Evolutionary conservation across 768 basidiomycete genomes (phyloP), one percentile per base, ranked within the genome.

Genomic region (Coprinopsis strossmayeri): DNA sequence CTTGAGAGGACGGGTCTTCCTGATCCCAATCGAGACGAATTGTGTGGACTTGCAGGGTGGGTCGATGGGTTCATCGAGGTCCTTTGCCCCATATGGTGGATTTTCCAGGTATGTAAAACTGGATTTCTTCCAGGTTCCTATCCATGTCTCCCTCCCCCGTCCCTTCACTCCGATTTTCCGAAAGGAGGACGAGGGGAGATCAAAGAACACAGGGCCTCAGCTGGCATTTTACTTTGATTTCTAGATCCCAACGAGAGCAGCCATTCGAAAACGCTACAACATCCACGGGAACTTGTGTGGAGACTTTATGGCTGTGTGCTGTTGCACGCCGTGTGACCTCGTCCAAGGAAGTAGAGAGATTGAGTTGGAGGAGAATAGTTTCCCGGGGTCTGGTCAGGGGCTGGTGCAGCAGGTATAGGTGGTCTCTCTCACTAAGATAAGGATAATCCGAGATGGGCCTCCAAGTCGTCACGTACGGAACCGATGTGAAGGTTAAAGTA

Each of bases 71-170:
- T 43, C 42, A 24, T 56, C n/a, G 50, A 56, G 21, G 48, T 53
- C 3, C 50, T 52, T 13, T 58, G 57, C 25, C 53, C 52, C 37
- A 48, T 58, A 37, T 54, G 57, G 21, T 58, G 54, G 55, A 52
- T 56, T 18, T 37, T 58, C 15, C 57, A 58, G 55, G 55, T 58
- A 18, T 15, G 52, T 26, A 12, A n/a, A n/a, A n/a, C n/a, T n/a
- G n/a, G 15, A 32, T 15, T 15, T 15, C 30, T 32, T 32, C 9
- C 30, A 32, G 7, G 15, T 17, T 38, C 15, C 15, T 32, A n/a
- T 32, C 30, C 15, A 7, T 32, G 30, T 15, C 15, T 32, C 35
- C 35, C 35, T 10, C 35, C 35, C 17, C 17, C 35, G 9, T 7
- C 30, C 30, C 30, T 32, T 32, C 30, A n/a, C 15, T 32, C 30